These are phyloP conservation scores for Evansstolkia leycettana DNA, from an alignment of 495 filamentous ascomycete genomes.

Conservation along the genomic window DNA sequence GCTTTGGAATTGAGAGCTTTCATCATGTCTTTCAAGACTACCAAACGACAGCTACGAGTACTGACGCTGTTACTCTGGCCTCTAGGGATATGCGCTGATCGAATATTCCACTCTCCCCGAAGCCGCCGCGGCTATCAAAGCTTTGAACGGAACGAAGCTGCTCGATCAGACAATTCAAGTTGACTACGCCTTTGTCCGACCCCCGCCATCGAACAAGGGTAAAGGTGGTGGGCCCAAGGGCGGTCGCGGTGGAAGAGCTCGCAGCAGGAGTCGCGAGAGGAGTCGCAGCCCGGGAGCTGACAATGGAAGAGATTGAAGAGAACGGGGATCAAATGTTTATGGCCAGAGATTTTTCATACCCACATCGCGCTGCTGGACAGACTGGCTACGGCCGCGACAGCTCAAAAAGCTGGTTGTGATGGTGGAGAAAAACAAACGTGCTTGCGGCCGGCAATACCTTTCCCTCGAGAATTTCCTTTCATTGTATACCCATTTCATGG, in stretches of 20 bases:
- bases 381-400: too few species aligned
- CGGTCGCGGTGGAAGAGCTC: conserved; percentile 34
- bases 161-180: conserved; percentile 86
- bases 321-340: too few species aligned
- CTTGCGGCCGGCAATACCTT: conserved; percentile 11
- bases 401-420: too few species aligned
- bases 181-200: conserved; percentile 95
- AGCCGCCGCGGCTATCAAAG: conserved; percentile 75
- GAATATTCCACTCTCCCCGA: conserved; percentile 85
- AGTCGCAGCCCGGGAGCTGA: conserved; percentile 46
- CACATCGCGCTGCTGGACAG: too few species aligned
- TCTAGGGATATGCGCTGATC: conserved; percentile 82
- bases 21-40: too few species aligned
- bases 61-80: background rate
- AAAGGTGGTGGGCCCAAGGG: conserved; percentile 40
- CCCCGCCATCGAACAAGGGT: conserved; percentile 59
- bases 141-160: conserved; percentile 67
- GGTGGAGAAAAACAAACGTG: background rate
- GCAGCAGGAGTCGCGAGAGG: conserved; percentile 41
- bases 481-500: too few species aligned
- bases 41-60: too few species aligned
- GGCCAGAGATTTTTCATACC: too few species aligned
- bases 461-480: background rate
- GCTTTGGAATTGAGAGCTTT: background rate
- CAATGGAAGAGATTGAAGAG: conserved; percentile 19